Evolutionary conservation across 306 rosid genomes (phyloP).

Genomic region (cucumber (Cucumis sativus)): Cucumber_9930_V3 NC_026660.2:18601001-18601500

Average conservation of each 20-base stretch:
- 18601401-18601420: conserved; percentile 94
- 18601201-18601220: neutral
- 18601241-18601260: neutral
- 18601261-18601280: neutral
- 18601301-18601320: neutral
- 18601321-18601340: neutral
- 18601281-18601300: neutral
- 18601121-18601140: too few relatives aligned
- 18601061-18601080: neutral
- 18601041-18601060: neutral
- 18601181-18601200: neutral
- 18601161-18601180: neutral
- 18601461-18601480: conserved; percentile 54
- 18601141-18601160: neutral
- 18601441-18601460: conserved; percentile 70
- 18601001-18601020: neutral
- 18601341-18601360: neutral
- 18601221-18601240: neutral
- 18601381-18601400: conserved; percentile 69
- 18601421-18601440: conserved; percentile 71
- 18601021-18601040: neutral
- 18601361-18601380: conserved; percentile 5
- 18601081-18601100: neutral
- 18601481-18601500: conserved; percentile 87
- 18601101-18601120: neutral